These are phyloP conservation scores for Ogataea allantospora DNA, from an alignment of 805 yeast species.

Conservation along the genomic window DNA sequence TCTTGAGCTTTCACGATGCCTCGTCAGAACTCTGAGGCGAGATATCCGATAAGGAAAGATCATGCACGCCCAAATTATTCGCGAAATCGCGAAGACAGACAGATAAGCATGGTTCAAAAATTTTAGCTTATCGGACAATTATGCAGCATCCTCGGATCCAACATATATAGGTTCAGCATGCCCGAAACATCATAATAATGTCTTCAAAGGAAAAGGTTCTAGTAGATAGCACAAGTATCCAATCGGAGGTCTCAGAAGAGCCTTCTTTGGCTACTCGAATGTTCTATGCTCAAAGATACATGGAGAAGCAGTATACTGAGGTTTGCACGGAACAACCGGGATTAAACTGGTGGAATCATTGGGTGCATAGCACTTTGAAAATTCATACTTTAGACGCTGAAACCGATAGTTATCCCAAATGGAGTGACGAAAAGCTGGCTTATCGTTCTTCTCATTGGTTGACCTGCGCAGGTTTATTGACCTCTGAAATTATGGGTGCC, in stretches of 20 bases:
- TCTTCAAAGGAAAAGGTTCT: background rate
- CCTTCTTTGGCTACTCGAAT: conserved; percentile 16
- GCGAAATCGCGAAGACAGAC: no score
- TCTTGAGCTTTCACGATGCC: no score
- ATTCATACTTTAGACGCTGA: conserved; percentile 12
- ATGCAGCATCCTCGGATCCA: background rate
- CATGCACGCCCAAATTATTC: no score
- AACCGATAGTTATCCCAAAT: conserved; percentile 15
- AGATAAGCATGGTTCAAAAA: no score
- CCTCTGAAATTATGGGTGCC: conserved; percentile 28
- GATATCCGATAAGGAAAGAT: no score
- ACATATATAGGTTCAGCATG: no score
- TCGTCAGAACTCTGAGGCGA: no score
- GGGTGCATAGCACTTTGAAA: conserved; percentile 11
- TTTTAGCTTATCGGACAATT: no score
- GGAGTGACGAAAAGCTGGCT: conserved; percentile 20
- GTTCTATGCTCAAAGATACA: conserved; percentile 25
- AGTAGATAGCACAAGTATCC: conserved; percentile 1
- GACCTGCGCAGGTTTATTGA: conserved; percentile 21
- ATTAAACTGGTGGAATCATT: conserved; percentile 3
- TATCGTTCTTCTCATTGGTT: conserved; percentile 23
- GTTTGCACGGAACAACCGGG: conserved; percentile 5
- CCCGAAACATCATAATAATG: background rate
- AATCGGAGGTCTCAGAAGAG: conserved; percentile 1
- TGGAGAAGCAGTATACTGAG: conserved; percentile 21